Evolutionary conservation across 1,284 basidiomycete genomes (phyloP), one percentile per base, ranked within the genome.

Genomic region (Heterobasidion annosum): DNA sequence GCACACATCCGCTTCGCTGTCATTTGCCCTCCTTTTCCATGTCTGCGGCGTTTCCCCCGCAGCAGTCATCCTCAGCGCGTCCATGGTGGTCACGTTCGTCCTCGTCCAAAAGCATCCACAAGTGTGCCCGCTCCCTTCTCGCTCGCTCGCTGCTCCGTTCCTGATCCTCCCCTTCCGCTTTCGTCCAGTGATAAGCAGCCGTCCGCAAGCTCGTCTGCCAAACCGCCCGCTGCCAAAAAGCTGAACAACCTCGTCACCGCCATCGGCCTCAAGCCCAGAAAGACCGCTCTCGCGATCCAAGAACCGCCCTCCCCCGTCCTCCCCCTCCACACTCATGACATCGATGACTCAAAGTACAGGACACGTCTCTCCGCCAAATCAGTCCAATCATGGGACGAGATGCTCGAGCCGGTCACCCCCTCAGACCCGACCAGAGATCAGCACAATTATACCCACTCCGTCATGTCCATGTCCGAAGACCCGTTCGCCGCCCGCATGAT

Each of bases 191-290:
- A 56, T 25, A 58, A 54, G 33, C 52, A 45, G 42, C 42, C 52
- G 7, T 25, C 45, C 32, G 15, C 48, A 19, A 56, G 53, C 43
- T 9, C 25, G 12, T 52, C n/a, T 32, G 12, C 19, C 45, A 59
- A 54, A 44, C 54, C 34, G 37, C 68, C 19, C 49, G 34, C 25
- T 34, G 49, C 54, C 15, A 71, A 75, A 61, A 79, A 72, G 57
- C 72, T 82, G 61, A 80, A 76, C 57, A 74, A 78, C 2, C 65
- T 88, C 44, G 77, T 78, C 13, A 72, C 76, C 48, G 81, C 78
- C 44, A 78, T 86, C 51, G 81, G 83, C 52, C 72, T 84, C 62
- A 85, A 79, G 65, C 70, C 78, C 15, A 85, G 79, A 69, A 85
- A 82, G 61, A 72, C 78, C 0, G 63, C 75, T 2, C 67, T 82